Evolutionary conservation across 2,329 filamentous ascomycete species (phyloP), one percentile per base, ranked within the genome.

Genomic region (Penicillium crustosum): DNA sequence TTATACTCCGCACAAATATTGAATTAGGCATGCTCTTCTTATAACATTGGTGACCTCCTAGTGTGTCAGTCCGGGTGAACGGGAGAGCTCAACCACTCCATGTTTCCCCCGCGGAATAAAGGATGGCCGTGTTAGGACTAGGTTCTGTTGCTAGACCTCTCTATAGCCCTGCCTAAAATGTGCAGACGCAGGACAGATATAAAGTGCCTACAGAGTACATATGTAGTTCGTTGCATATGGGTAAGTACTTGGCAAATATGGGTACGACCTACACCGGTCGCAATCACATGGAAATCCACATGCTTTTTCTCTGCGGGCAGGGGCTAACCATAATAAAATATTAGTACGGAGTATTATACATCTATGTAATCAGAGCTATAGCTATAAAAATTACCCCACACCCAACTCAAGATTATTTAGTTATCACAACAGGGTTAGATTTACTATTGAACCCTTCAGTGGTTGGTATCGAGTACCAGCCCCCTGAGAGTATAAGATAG

Each of bases 61-160:
- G 51, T 27, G 31, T 8, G 17, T 35, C 29, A 35, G 43, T 48
- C 56, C 64, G 64, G 64, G 49, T 62, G 64, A 66, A 65, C 64
- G 64, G 64, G 63, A 59, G 57, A 51, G 39, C 27, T 38, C 38
- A 39, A 47, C 21, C 36, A 36, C 43, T 61, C 53, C 62, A 57
- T 52, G 55, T 61, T 65, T 59, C 54, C 64, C 61, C 62, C 59
- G 50, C 62, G 64, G 64, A 49, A 61, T 53, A 53, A 63, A 49
- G 64, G 64, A 65, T 54, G 54, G 23, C 45, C 15, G 23, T 35
- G 19, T 49, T 47, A 45, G 38, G 41, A 45, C 23, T 53, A 53
- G 50, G 21, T 47, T 35, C 15, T 33, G 15, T 35, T 35, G n/a
- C 31, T 17, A 17, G 29, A 6, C 19, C 17, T 25, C 15, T 23